Base-by-base conservation (phyloP, 2,329 filamentous ascomycete species). In the Phaeosphaeriaceae sp. region DNA sequence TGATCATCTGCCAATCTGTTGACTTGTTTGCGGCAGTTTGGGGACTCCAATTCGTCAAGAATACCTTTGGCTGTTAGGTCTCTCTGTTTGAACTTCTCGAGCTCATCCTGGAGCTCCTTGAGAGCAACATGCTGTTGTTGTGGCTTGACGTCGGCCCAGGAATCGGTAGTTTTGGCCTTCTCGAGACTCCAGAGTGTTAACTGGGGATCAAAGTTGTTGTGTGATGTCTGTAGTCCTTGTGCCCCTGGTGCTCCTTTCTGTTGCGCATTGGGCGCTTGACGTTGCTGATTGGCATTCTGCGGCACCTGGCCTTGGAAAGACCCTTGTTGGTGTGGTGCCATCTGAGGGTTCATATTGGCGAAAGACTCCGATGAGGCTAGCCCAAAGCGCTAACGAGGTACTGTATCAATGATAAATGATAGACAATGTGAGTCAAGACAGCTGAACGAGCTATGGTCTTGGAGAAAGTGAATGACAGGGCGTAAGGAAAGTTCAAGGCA, bases 1-100 rank as follows among this genome's bases (percentile, higher is more conserved):
- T 77, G 63, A 4, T 71, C 60, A 17, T 71, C 59, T 3, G 76
- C 68, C 21, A 77, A 67, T 21, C 69, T 60, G 13, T 72, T 66
- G 46, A 77, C 63, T 1, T 69, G 48, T 1, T 60, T 62, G 24
- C 68, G 68, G 32, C 68, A 68, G 42, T 68, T 72, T 1, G 63
- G 49, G 7, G 75, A 75, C 4, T 67, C 52, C 5, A 77, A 71
- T 1, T 68, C 64, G 3, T 69, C 64, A 40, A 74, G 49, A 7
- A 54, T 56, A 19, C 63, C 57, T n/a, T 65, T 70, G 22, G 73
- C 65, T 15, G 64, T 62, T 3, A 43, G 24, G 9, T 62, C 58
- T 26, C 64, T 70, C 15, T 62, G 66, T 23, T 63, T 63, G 19
- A 72, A 68, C 22, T 64, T 68, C n/a, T 55, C 60, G 8, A 76